Evolutionary conservation across 2,329 filamentous ascomycete species (phyloP), one percentile per base, ranked within the genome.

Genomic region (Escovopsis sp.): DNA sequence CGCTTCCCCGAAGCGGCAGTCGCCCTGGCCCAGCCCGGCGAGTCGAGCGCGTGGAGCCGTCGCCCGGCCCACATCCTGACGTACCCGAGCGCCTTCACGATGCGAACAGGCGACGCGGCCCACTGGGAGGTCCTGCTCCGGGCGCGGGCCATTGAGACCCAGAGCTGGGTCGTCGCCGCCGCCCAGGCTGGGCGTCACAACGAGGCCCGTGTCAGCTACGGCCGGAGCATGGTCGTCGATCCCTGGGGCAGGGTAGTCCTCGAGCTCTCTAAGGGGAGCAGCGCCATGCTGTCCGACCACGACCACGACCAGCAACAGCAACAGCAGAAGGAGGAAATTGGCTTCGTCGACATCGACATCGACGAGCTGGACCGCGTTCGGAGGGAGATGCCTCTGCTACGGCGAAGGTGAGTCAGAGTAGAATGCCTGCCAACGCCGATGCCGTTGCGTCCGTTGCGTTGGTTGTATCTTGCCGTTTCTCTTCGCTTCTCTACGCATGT

Each of bases 71-170:
- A 94, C 47, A 66, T 94, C 41, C 66, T 95, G 39, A 77, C 85
- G 1, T 95, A 89, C 55, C 89, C 89, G 0, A 89, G 84, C 6
- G 89, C 89, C 4, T 96, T 95, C 56, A 94, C 88, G 0, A 72
- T 93, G 0, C 77, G 81, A 1, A 95, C 89, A 0, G 89, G 89
- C 0, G 70, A 68, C 43, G 27, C 27, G 27, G 84, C 84, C 2
- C 89, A 95, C 62, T 96, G 89, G 89, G 78, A 86, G 53, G 68
- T 76, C 2, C 64, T 96, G 6, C 66, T 95, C 12, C 70, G 84
- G 25, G 79, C 85, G 4, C 70, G 89, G 37, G 89, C 89, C 9
- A 85, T 95, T 45, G 89, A 95, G 67, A 86, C 81, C 14, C 84
- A 95, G 62, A 77, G 78, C 42, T 96, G 84, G 66, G 79, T 95